Base-by-base conservation (phyloP, 2,329 filamentous ascomycete genomes). In the Lomentospora prolificans region DNA sequence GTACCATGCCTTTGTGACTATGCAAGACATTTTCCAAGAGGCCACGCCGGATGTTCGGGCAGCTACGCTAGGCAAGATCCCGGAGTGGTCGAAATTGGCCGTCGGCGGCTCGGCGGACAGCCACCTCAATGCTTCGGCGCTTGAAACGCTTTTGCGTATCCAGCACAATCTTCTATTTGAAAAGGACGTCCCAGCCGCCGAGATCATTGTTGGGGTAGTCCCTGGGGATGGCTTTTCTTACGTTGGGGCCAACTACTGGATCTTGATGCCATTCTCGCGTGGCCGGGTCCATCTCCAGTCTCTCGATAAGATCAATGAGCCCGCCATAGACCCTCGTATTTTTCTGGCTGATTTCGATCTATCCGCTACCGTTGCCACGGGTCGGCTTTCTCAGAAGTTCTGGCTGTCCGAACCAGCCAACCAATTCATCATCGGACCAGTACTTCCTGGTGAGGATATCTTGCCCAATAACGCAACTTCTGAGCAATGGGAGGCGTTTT, bases 261-360 rank as follows among this genome's bases (percentile, higher is more conserved):
- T 61, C 6, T 61, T 72, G 8, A 56, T 75, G 8, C 70, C 70
- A 9, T 68, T 73, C 57, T 68, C 72, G 1, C 75, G 81, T 0
- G 82, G 82, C 4, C 71, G 71, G 33, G 75, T 83, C 56, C 83
- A 85, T 66, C 79, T 85, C 58, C 66, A 66, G 7, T 71, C 70
- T 4, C 54, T 69, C 1, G 63, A 46, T 10, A n/a, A 14, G 8
- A 22, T 64, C 10, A 69, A 73, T 3, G 64, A 70, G 22, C 74
- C 76, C 0, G 69, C 74, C 12, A 60, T 60, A 33, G 51, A 61
- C 30, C 59, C 60, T 8, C 53, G 56, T 3, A 59, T 46, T 19
- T 50, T 55, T 28, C 24, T 17, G n/a, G 27, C 4, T 2, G 25
- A 31, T 14, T 55, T 46, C 19, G 53, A 55, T 19, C 17, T 55